A percentile compares a stretch with the other conserved stretches of the same genome.
Conservation (phyloP, 495 filamentous ascomycete genomes). For the Astrocystis sublimbata region DNA sequence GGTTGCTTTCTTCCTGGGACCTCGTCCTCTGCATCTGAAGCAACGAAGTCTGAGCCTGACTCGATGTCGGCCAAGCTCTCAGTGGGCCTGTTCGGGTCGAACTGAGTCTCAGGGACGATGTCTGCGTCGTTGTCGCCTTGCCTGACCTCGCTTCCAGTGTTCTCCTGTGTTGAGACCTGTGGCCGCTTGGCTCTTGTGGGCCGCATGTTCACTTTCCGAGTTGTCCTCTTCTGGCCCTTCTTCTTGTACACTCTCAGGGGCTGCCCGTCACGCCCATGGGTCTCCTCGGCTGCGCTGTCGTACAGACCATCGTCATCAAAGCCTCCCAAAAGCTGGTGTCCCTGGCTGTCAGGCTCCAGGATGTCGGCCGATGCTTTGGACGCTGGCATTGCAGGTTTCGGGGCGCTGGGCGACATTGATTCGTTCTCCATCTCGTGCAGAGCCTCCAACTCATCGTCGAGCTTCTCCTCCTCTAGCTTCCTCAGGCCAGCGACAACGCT, state of each 20-base stretch:
- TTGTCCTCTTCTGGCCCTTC: slow-evolving; percentile 87
- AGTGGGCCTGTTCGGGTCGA: slow-evolving; percentile 27
- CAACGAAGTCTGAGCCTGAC: slow-evolving; percentile 29
- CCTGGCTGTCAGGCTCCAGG: slow-evolving; percentile 65
- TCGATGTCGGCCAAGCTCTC: slow-evolving; percentile 21
- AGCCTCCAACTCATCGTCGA: slow-evolving; percentile 80
- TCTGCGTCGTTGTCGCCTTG: slow-evolving; percentile 25
- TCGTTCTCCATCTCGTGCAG: slow-evolving; percentile 76
- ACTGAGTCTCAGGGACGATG: slow-evolving; percentile 48
- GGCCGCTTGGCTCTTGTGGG: slow-evolving; percentile 48
- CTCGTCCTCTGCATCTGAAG: slow-evolving; percentile 26
- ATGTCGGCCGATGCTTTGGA: slow-evolving; percentile 35
- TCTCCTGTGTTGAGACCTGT: slow-evolving; percentile 29
- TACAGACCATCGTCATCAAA: slow-evolving; percentile 58
- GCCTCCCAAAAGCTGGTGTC: slow-evolving; percentile 54
- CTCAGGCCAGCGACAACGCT: slow-evolving; percentile 75
- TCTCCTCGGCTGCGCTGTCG: slow-evolving; percentile 50
- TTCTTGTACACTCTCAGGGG: slow-evolving; percentile 77
- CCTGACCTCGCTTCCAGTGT: slow-evolving; percentile 1
- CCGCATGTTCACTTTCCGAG: slow-evolving; percentile 72
- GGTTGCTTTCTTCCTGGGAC: slow-evolving; percentile 38
- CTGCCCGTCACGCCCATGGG: slow-evolving; percentile 45
- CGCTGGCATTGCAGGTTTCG: slow-evolving; percentile 22
- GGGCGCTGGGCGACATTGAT: slow-evolving; percentile 21
- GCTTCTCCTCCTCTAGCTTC: slow-evolving; percentile 73